Base-by-base conservation (phyloP, 2,329 filamentous ascomycete genomes). In the Microcyclospora pomicola region DNA sequence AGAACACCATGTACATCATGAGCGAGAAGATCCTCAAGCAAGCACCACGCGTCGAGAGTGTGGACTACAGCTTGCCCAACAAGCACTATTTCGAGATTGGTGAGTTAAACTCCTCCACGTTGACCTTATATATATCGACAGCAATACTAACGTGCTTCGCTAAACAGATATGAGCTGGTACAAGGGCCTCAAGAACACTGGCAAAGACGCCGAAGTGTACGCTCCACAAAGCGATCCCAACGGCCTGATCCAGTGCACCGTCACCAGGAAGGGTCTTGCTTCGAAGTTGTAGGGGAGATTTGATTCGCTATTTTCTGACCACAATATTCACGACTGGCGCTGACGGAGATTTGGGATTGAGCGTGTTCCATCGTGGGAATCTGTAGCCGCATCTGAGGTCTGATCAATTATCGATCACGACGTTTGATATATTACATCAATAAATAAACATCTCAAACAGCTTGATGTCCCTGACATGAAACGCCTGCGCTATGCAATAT, bases 1-100 rank as follows among this genome's bases (percentile, higher is more conserved):
- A 98, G 66, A 80, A 79, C 52, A 96, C 88, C 43, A 96, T 98
- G 91, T 98, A 95, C 69, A 92, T 95, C 69, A 98, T 98, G 88
- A 78, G 75, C 52, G 81, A 88, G 60, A 69, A 80, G 60, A 94
- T 98, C 49, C 69, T 98, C 37, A 80, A 73, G 7, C 75, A 70
- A 15, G 82, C 78, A 15, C 80, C 85, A 11, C 68, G 78, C 46
- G 73, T 86, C 15, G 73, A 80, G 33, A 69, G 71, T 15, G 83
- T 91, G 31, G 74, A 80, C 51, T 96, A 95, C 59, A 71, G 80
- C 7, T 70, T 98, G 54, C 91, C 91, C 9, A 98, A 98, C 70
- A 96, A 95, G 69, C 91, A 98, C 65, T 96, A 95, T 67, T 96
- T 96, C 57, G 88, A 96, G 64, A 80, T 96, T 61, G 82, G 77